Conservation (phyloP, 225 moss, liverwort and hornwort genomes). For the Thuidium tamariscinum region DNA sequence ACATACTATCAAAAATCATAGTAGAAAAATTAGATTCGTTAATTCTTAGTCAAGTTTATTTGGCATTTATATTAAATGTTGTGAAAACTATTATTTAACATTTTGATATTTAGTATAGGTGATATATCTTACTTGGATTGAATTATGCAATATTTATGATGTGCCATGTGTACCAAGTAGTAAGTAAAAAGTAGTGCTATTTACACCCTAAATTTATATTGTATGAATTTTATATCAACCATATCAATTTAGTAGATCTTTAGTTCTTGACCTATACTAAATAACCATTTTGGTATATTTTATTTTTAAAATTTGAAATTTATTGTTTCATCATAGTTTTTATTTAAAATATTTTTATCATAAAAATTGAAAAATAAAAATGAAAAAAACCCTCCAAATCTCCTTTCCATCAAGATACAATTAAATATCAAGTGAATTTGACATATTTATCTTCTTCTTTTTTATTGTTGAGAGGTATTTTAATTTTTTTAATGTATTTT, state of each 20-base stretch:
- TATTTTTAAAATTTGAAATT: background rate
- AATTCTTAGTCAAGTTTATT: background rate
- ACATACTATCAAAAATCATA: background rate
- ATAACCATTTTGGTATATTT: background rate
- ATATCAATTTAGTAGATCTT: background rate
- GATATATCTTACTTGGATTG: background rate
- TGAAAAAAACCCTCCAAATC: background rate
- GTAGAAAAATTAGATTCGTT: accelerated
- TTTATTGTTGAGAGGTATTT: accelerated
- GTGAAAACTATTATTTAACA: background rate
- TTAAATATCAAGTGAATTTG: background rate
- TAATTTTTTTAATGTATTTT: no score
- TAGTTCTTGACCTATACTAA: background rate
- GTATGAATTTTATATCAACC: background rate
- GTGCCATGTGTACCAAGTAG: background rate
- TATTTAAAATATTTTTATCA: background rate
- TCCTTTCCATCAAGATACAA: background rate
- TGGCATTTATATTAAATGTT: background rate
- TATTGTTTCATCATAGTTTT: background rate
- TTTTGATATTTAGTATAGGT: background rate
- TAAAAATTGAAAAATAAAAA: no score
- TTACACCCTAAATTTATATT: background rate
- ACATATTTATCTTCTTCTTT: no score
- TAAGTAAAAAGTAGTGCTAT: background rate
- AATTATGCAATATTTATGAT: no score